A percentile compares a stretch with the other conserved stretches of the same genome.
Evolutionary conservation across 2,329 filamentous ascomycete genomes (phyloP).

Genomic region (Aspergillus glaucus): DNA sequence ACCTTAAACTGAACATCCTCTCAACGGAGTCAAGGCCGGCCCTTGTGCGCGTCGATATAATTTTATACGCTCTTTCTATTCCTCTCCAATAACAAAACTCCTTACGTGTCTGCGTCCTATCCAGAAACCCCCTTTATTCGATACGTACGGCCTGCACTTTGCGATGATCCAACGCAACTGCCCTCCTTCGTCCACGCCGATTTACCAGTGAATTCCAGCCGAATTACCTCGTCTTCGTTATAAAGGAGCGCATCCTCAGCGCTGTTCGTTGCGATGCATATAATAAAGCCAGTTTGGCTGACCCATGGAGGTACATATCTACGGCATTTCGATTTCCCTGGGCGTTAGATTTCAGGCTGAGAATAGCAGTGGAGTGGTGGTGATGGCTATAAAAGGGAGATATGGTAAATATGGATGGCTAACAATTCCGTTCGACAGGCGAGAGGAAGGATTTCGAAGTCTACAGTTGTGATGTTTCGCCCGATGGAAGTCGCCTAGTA

Average conservation of each 20-base stretch:
- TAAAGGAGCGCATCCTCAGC: not conserved
- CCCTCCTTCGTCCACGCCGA: constrained; percentile 16
- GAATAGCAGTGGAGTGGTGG: not conserved
- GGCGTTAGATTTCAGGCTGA: not conserved
- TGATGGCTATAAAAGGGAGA: not conserved
- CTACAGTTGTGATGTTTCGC: constrained; percentile 95
- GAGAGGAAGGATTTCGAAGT: constrained; percentile 98
- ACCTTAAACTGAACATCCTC: not conserved
- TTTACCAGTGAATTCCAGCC: constrained; percentile 10
- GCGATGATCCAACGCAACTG: constrained; percentile 23
- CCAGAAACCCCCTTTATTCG: not conserved
- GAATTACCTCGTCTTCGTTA: constrained; percentile 1
- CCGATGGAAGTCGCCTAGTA: constrained; percentile 83
- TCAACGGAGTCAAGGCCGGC: not conserved
- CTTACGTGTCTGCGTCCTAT: not conserved
- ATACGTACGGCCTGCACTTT: constrained; percentile 10
- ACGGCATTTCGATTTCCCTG: constrained; percentile 2
- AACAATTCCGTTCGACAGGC: constrained; percentile 44
- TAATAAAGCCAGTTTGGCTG: constrained; percentile 94
- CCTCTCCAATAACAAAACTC: not conserved
- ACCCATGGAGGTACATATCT: constrained; percentile 68
- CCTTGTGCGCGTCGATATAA: not conserved
- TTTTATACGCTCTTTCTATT: not conserved
- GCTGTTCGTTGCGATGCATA: constrained; percentile 54
- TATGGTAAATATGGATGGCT: constrained; percentile 12